Base-by-base conservation (phyloP, 495 filamentous ascomycete genomes). In the Penicillium daleae region DNA sequence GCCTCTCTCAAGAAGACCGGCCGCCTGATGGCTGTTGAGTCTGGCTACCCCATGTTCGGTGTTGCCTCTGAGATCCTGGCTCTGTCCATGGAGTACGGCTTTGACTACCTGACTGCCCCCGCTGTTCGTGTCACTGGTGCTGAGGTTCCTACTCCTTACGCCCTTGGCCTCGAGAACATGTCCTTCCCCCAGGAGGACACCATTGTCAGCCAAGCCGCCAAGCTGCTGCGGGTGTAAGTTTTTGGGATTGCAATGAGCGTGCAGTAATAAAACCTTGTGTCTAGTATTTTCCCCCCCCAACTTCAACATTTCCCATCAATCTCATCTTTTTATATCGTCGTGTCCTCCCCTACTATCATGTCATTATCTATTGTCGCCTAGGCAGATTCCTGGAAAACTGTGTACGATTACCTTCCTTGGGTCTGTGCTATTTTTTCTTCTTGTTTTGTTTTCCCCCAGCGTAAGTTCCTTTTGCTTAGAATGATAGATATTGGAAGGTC, bases 1-100 rank as follows among this genome's bases (percentile, higher is more conserved):
- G 92, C 94, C 77, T 97, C 92, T 15, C 90, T 98, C 72, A 97
- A 97, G 89, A 99, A 99, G 89, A 99, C 95, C 24, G 90, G 90
- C 72, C 89, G 89, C 71, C 85, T 99, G 61, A 87, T 99, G 79
- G 88, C 86, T 27, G 92, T 99, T 62, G 95, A 97, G 81, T 96
- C 92, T 48, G 95, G 96, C 61, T 99, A 93, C 86, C 95, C 95
- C 58, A 89, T 89, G 72, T 97, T 92, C 71, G 95, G 95, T 70
- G 92, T 99, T 63, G 83, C 87, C 55, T 87, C 92, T 57, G 95
- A 99, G 82, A 90, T 99, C 69, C 84, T 99, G 39, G 95, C 95
- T 50, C 82, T 96, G 42, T 89, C 91, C 59, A 96, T 96, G 91
- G 95, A 99, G 80, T 98, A 97, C 77, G 94, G 87, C 61, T 99